Percentiles rank a stretch among this genome's conserved stretches.
Evolutionary conservation across 305 asterid species (phyloP).

Genomic region (Lippia alba): DNA sequence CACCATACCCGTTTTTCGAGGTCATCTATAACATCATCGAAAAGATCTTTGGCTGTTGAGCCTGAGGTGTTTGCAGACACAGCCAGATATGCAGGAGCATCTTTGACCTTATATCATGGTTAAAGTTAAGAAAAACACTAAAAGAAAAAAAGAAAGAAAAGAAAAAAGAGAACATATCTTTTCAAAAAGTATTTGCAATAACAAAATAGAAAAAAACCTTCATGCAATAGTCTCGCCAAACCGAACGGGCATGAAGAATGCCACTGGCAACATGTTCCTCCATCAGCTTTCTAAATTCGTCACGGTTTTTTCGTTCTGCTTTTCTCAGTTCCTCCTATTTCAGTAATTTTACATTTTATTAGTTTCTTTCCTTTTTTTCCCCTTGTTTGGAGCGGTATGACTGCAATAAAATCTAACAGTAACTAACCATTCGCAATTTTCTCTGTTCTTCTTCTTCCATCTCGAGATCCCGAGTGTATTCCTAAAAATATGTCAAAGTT

Average conservation of each 20-base stretch:
- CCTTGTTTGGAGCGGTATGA: neutral
- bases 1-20: slow-evolving; percentile 74
- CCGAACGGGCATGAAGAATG: slow-evolving; percentile 63
- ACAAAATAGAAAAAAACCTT: slow-evolving; percentile 57
- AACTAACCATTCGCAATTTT: slow-evolving; percentile 72
- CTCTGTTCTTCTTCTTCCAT: slow-evolving; percentile 92
- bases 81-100: slow-evolving; percentile 78
- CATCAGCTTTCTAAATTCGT: slow-evolving; percentile 95
- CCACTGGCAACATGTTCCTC: slow-evolving; percentile 86
- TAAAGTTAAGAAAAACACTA: slow-evolving; percentile 28
- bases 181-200: slow-evolving; percentile 9
- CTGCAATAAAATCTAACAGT: slow-evolving; percentile 22
- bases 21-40: slow-evolving; percentile 88
- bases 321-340: slow-evolving; percentile 87
- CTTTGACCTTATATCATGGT: slow-evolving; percentile 76
- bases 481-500: slow-evolving; percentile 59
- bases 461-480: slow-evolving; percentile 84
- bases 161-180: neutral
- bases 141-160: neutral
- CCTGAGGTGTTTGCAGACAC: slow-evolving; percentile 85
- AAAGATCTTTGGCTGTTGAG: slow-evolving; percentile 79
- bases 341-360: slow-evolving; percentile 25
- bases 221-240: slow-evolving; percentile 88
- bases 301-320: slow-evolving; percentile 90
- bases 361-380: too few relatives aligned